Conservation (phyloP, 192 early-diverging fungal genomes). For the Rhizophagus sp. region DNA sequence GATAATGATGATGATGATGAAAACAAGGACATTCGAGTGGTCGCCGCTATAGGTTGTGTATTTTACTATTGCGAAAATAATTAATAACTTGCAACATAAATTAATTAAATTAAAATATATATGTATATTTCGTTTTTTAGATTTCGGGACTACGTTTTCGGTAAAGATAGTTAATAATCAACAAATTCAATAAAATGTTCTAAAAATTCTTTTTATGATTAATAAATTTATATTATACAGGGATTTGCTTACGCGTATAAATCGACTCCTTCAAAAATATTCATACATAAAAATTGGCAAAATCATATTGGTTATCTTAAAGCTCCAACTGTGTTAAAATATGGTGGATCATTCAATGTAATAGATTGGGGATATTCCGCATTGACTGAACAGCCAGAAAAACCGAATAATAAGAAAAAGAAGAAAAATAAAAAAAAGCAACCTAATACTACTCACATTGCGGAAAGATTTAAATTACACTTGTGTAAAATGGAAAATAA, state of each 20-base stretch:
- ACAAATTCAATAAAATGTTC: no score
- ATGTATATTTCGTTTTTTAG: background rate
- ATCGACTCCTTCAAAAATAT: background rate
- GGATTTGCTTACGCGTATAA: background rate
- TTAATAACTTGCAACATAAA: no score
- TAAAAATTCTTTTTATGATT: background rate
- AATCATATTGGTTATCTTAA: background rate
- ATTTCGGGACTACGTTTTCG: slow-evolving; percentile 14
- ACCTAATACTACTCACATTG: background rate
- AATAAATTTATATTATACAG: background rate
- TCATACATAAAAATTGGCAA: background rate
- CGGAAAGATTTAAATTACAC: background rate
- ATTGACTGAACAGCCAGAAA: background rate
- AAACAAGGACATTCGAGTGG: background rate
- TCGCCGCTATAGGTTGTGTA: background rate
- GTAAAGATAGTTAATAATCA: background rate
- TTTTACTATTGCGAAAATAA: background rate
- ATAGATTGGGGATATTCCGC: background rate
- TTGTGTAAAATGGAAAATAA: background rate
- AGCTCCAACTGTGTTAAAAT: background rate
- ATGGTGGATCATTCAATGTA: background rate
- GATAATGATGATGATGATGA: no score
- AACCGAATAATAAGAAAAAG: background rate
- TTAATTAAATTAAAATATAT: no score
- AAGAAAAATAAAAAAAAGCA: background rate